Conservation (phyloP, 345 rosid species). For the Moricandia moricandioides region DNA sequence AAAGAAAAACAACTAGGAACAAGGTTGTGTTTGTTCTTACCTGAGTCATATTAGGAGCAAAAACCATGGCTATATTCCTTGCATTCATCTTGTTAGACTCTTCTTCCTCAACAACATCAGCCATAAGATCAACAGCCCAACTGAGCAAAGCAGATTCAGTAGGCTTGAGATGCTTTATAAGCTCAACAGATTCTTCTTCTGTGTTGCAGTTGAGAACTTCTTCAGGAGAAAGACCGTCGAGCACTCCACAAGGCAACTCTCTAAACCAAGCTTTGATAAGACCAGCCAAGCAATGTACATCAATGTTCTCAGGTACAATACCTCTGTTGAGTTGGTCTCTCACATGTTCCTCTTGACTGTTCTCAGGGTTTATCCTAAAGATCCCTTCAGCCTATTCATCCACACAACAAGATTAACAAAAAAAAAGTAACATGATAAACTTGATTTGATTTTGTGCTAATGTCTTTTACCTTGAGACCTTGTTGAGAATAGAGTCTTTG, state of each 20-base stretch:
- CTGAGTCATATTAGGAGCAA: constrained; percentile 97
- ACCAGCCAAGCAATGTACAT: constrained; percentile 92
- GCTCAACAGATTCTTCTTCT: constrained; percentile 68
- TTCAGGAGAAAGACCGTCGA: constrained; percentile 93
- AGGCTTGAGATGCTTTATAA: constrained; percentile 77
- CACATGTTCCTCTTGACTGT: constrained; percentile 85
- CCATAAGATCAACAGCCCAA: constrained; percentile 95
- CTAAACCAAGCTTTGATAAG: constrained; percentile 98
- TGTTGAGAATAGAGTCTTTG: constrained; percentile 68
- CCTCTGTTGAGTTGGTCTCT: constrained; percentile 93
- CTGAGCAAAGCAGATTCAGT: constrained; percentile 82
- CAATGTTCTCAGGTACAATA: constrained; percentile 75
- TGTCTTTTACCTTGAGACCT: constrained; percentile 71
- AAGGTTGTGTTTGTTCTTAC: constrained; percentile 31
- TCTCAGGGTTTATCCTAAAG: constrained; percentile 94
- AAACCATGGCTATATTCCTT: constrained; percentile 92
- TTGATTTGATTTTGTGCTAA: neutral
- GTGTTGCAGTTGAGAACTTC: constrained; percentile 83
- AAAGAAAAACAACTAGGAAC: neutral
- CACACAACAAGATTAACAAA: neutral
- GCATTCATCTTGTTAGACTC: constrained; percentile 93
- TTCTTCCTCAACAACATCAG: constrained; percentile 92
- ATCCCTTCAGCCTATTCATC: constrained; percentile 81
- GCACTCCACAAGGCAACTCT: constrained; percentile 94
- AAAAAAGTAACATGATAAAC: neutral